Conservation (phyloP, 2,329 filamentous ascomycete genomes). For the Sporothrix mexicana region DNA sequence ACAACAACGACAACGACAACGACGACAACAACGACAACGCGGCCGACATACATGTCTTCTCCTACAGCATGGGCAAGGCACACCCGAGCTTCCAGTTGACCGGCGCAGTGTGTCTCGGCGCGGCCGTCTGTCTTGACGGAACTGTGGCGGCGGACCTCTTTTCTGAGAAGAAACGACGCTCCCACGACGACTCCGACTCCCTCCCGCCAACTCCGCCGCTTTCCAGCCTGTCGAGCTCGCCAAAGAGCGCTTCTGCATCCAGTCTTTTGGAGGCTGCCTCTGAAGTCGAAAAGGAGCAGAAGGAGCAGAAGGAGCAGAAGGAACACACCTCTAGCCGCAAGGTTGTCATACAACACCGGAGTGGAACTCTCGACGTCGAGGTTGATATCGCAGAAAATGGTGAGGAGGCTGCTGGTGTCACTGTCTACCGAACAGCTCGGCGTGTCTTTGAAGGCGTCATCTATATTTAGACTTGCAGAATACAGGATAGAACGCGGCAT, state of each 20-base stretch:
- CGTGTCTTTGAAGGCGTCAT: constrained; percentile 44
- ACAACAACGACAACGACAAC: too few species aligned
- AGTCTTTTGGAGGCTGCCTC: neutral
- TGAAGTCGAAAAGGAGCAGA: too few species aligned
- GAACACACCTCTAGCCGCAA: constrained; percentile 14
- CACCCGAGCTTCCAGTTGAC: constrained; percentile 61
- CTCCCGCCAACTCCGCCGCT: constrained; percentile 17
- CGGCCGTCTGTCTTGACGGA: constrained; percentile 50
- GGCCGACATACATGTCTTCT: constrained; percentile 51
- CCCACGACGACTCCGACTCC: neutral
- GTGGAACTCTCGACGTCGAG: constrained; percentile 39
- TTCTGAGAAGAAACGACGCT: neutral
- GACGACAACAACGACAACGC: neutral
- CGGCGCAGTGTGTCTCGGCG: constrained; percentile 55
- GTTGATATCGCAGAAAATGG: constrained; percentile 38
- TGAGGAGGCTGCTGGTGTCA: constrained; percentile 40
- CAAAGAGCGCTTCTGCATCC: neutral
- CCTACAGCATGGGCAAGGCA: constrained; percentile 57
- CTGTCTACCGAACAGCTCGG: constrained; percentile 44
- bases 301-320: too few species aligned
- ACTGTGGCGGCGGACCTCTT: constrained; percentile 43
- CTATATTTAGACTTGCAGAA: constrained; percentile 8
- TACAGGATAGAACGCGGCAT: neutral
- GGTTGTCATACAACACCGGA: constrained; percentile 41
- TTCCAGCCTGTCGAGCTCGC: constrained; percentile 15